phyloP scores from a whole-genome alignment of 2,329 filamentous ascomycete genomes.

The Xylariomycetidae sp. region DNA sequence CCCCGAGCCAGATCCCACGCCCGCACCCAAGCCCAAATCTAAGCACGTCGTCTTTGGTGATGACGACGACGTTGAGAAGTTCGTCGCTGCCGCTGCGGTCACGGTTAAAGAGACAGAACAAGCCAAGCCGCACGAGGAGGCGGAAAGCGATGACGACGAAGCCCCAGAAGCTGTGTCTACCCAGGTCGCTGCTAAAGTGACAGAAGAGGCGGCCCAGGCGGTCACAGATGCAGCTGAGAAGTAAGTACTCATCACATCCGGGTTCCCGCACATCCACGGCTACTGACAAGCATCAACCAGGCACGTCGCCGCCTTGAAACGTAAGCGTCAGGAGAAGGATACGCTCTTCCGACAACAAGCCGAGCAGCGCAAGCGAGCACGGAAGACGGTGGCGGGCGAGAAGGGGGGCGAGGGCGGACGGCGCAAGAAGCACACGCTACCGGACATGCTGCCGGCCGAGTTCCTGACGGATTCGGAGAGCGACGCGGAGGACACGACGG shows the following conservation, averaged over 20 bases:
- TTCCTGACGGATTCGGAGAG: conserved; percentile 43
- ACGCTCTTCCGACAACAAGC: conserved; percentile 50
- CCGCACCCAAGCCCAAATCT: conserved; percentile 17
- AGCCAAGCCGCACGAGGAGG: conserved; percentile 20
- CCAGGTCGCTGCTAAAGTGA: conserved; percentile 38
- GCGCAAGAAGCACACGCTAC: conserved; percentile 32
- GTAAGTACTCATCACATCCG: conserved; percentile 30
- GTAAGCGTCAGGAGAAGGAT: conserved; percentile 51
- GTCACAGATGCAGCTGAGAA: conserved; percentile 44
- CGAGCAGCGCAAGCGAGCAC: conserved; percentile 37
- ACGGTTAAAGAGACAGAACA: conserved; percentile 5
- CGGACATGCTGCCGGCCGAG: conserved; percentile 45
- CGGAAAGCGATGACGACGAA: conserved; percentile 42
- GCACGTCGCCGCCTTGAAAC: conserved; percentile 44
- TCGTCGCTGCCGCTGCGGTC: conserved; percentile 21
- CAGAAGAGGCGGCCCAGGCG: conserved; percentile 39
- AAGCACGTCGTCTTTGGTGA: conserved; percentile 27
- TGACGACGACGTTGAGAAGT: conserved; percentile 27
- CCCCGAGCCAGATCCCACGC: conserved; percentile 12
- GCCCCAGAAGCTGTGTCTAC: conserved; percentile 56
- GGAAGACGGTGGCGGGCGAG: conserved; percentile 8
- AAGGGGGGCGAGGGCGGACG: conserved; percentile 8
- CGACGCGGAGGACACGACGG: conserved; percentile 16
- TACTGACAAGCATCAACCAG: conserved; percentile 26
- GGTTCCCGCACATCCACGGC: conserved; percentile 1